Evolutionary conservation across 2,329 filamentous ascomycete species (phyloP).

Genomic region (Aspergillus glaucus): DNA sequence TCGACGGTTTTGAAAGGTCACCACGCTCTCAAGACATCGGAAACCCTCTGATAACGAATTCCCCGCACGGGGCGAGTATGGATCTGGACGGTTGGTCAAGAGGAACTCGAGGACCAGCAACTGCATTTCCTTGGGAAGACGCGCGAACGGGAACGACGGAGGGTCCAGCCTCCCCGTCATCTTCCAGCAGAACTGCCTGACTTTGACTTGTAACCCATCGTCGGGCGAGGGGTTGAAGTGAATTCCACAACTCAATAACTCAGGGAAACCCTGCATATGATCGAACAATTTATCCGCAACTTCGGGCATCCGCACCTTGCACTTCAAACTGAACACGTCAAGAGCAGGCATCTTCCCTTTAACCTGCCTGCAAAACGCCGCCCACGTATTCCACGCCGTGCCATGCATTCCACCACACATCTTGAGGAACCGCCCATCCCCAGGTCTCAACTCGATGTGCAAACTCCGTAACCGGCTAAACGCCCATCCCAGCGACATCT

Average conservation of each 20-base stretch:
- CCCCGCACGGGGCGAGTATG: conserved; percentile 3
- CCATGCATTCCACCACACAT: conserved; percentile 7
- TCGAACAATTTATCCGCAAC: too few species aligned
- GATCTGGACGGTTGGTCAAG: conserved; percentile 11
- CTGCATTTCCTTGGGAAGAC: conserved; percentile 23
- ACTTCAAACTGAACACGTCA: conserved; percentile 1
- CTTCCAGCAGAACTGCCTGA: conserved; percentile 11
- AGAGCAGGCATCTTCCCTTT: conserved; percentile 13
- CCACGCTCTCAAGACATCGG: conserved; percentile 4
- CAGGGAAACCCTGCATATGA: too few species aligned
- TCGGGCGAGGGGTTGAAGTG: conserved; percentile 9
- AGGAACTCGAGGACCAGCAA: conserved; percentile 16
- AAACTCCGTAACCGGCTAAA: conserved; percentile 10
- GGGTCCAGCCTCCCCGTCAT: conserved; percentile 9
- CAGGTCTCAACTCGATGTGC: conserved; percentile 15
- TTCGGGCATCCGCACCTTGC: too few species aligned
- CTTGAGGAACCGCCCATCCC: conserved; percentile 15
- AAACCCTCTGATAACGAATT: neutral
- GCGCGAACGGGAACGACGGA: conserved; percentile 15
- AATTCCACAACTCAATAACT: conserved; percentile 13
- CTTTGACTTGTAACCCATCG: conserved; percentile 9
- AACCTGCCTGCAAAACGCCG: conserved; percentile 15
- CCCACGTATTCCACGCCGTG: conserved; percentile 12
- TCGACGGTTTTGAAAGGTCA: conserved; percentile 12
- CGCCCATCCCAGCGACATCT: conserved; percentile 7